Evolutionary conservation across 768 basidiomycete species (phyloP).

Genomic region (Russula sp.): DNA sequence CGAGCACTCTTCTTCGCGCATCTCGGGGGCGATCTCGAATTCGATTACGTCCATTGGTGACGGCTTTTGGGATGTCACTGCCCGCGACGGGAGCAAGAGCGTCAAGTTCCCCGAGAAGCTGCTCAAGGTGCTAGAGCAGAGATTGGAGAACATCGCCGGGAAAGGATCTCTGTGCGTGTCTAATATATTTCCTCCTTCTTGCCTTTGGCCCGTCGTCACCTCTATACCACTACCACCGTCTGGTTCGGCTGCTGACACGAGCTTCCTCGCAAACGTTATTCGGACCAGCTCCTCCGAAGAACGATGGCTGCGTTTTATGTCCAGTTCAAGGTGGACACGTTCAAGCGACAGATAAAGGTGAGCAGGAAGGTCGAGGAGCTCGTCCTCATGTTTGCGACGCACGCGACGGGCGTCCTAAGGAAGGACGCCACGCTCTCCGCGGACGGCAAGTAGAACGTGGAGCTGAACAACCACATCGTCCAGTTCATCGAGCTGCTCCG

Average conservation of each 20-base stretch:
- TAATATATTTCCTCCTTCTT: neutral
- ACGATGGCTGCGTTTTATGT: constrained; percentile 93
- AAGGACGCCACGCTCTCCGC: constrained; percentile 80
- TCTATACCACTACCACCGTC: too few relatives aligned
- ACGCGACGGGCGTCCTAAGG: constrained; percentile 71
- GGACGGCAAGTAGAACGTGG: constrained; percentile 79
- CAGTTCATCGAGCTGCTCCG: too few relatives aligned
- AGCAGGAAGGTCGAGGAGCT: constrained; percentile 97
- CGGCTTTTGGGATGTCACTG: constrained; percentile 63
- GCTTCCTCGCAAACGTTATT: constrained; percentile 50
- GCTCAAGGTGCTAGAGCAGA: constrained; percentile 84
- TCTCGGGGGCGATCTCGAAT: constrained; percentile 55
- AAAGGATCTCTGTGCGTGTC: constrained; percentile 73
- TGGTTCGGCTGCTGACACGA: neutral
- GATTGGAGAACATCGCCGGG: constrained; percentile 88
- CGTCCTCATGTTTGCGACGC: constrained; percentile 91
- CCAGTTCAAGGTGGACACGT: constrained; percentile 78
- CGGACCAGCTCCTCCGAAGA: constrained; percentile 82
- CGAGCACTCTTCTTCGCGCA: constrained; percentile 56
- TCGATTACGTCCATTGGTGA: constrained; percentile 62
- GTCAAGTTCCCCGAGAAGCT: constrained; percentile 94
- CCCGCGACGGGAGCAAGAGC: constrained; percentile 67
- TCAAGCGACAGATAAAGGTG: constrained; percentile 89
- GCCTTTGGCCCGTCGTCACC: neutral
- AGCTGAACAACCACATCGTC: constrained; percentile 88